Conservation (phyloP, 495 filamentous ascomycete genomes). For the Aspergillus mulundensis region DNA sequence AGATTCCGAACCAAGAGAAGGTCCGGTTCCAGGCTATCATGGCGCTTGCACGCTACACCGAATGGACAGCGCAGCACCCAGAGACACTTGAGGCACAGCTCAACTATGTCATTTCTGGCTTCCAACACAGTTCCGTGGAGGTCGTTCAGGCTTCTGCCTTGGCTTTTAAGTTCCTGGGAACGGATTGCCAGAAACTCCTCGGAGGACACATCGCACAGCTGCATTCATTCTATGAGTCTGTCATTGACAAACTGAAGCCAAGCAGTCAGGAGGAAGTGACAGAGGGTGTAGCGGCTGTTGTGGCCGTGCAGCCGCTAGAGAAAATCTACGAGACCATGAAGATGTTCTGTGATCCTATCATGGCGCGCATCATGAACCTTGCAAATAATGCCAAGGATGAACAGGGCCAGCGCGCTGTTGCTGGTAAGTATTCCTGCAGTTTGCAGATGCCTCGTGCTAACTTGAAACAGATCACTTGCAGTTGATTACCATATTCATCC, state of each 20-base stretch:
- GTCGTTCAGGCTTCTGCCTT: constrained; percentile 87
- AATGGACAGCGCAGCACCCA: constrained; percentile 93
- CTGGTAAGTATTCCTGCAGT: constrained; percentile 52
- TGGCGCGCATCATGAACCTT: constrained; percentile 77
- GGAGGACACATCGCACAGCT: constrained; percentile 74
- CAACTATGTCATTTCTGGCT: constrained; percentile 88
- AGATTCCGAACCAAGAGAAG: constrained; percentile 95
- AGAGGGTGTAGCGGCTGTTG: constrained; percentile 86
- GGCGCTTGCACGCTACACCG: constrained; percentile 92
- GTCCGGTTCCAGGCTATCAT: constrained; percentile 95
- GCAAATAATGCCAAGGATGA: constrained; percentile 83
- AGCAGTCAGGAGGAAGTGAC: constrained; percentile 92
- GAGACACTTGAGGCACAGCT: constrained; percentile 88
- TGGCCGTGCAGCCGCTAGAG: constrained; percentile 76
- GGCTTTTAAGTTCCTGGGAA: constrained; percentile 94
- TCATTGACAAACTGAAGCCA: constrained; percentile 77
- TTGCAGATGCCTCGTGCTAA: constrained; percentile 18
- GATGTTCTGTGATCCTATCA: constrained; percentile 89
- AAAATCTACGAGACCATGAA: constrained; percentile 81
- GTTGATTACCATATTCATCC: constrained; percentile 83
- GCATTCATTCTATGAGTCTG: constrained; percentile 85
- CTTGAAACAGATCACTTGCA: constrained; percentile 69
- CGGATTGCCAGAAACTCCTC: constrained; percentile 84
- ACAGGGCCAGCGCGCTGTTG: constrained; percentile 72
- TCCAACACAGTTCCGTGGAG: constrained; percentile 78